Conservation (phyloP, 2,329 filamentous ascomycete species). For the Fusarium nisikadoi region DNA sequence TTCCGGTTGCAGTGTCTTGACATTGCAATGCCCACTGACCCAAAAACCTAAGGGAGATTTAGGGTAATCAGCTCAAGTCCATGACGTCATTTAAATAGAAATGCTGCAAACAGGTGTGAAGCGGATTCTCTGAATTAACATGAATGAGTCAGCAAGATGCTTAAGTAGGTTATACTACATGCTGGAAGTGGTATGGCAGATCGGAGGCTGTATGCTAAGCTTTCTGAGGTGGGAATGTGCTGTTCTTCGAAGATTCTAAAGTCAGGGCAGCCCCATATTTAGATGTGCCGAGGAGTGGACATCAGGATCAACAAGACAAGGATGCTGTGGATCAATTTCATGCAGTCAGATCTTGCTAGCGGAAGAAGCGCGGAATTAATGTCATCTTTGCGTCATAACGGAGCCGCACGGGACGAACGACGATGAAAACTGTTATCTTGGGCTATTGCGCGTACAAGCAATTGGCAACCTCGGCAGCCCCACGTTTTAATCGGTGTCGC, state of each 20-base stretch:
- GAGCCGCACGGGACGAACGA: neutral
- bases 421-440: neutral
- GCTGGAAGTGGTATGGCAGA: neutral
- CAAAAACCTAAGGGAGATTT: accelerated
- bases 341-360: neutral
- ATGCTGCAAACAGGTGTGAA: neutral
- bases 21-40: accelerated
- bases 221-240: constrained; percentile 1
- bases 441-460: neutral
- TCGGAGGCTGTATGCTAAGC: neutral
- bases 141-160: neutral
- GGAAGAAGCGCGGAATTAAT: neutral
- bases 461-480: neutral
- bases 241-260: constrained; percentile 20
- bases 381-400: neutral
- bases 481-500: neutral
- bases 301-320: neutral
- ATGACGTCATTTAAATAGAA: neutral
- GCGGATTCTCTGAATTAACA: too few species aligned
- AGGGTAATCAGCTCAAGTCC: accelerated
- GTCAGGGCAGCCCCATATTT: neutral
- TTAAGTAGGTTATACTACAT: accelerated
- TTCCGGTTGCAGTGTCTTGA: accelerated
- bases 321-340: neutral
- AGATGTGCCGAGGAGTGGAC: constrained; percentile 7